These are phyloP conservation scores for Phylloporus arenicola DNA, from an alignment of 768 basidiomycete species.

Conservation along the genomic window DNA sequence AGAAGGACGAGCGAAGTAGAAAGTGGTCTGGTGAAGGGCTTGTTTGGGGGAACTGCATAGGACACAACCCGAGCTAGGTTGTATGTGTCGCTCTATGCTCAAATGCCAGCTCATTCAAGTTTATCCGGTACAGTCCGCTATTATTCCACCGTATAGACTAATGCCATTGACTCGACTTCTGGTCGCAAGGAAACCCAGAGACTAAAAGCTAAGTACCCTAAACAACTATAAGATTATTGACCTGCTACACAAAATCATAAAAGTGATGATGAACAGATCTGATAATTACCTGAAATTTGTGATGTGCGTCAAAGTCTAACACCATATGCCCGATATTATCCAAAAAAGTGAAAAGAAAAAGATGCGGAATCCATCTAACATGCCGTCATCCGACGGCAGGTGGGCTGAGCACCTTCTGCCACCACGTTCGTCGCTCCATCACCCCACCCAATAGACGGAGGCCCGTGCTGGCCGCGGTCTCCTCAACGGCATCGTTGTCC, in stretches of 20 bases:
- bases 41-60: conserved; percentile 13
- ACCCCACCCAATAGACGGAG: not conserved
- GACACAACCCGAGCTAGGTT: not conserved
- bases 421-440: conserved; percentile 26
- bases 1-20: conserved; percentile 2
- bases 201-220: conserved; percentile 2
- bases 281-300: not conserved
- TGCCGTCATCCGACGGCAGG: conserved; percentile 10
- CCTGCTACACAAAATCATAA: not conserved
- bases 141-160: conserved; percentile 1
- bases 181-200: not conserved
- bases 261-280: not conserved
- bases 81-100: not conserved
- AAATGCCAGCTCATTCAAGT: not conserved
- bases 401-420: conserved; percentile 27
- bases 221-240: not conserved
- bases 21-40: conserved; percentile 11
- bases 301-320: not conserved
- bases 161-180: not conserved
- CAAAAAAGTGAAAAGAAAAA: conserved; percentile 1
- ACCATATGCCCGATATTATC: not conserved
- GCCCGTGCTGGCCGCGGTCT: not conserved
- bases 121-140: not conserved
- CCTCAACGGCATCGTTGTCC: not conserved
- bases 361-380: not conserved